Percentiles rank a stretch among this genome's conserved stretches.
Evolutionary conservation across 1,284 basidiomycete genomes (phyloP).

Genomic region (Baeospora myosura): DNA sequence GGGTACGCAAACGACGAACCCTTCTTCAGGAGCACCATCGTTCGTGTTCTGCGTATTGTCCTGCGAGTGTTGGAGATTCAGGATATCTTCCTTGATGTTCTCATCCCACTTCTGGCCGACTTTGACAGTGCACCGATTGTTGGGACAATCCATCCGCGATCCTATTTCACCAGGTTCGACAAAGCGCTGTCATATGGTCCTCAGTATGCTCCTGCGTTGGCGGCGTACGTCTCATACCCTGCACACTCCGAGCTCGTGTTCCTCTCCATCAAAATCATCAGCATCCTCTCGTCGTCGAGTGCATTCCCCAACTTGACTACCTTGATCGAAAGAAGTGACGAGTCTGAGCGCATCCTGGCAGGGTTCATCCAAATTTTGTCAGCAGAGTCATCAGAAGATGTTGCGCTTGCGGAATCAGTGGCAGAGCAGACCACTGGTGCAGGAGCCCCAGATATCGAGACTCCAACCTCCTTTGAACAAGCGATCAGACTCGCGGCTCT

Average conservation of each 20-base stretch:
- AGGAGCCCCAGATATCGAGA: constrained; percentile 51
- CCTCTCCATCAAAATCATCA: constrained; percentile 75
- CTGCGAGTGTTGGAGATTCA: constrained; percentile 81
- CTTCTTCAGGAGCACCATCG: constrained; percentile 69
- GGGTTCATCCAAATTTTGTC: constrained; percentile 72
- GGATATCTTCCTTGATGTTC: constrained; percentile 83
- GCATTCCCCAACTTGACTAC: constrained; percentile 68
- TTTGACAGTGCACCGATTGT: constrained; percentile 48
- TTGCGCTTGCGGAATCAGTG: constrained; percentile 47
- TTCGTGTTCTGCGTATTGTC: constrained; percentile 77
- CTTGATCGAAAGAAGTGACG: constrained; percentile 75
- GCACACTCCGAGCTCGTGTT: constrained; percentile 70
- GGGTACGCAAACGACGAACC: constrained; percentile 62
- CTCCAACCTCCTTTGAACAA: constrained; percentile 47
- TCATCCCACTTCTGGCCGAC: constrained; percentile 74
- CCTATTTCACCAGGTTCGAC: constrained; percentile 70
- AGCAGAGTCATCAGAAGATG: constrained; percentile 54
- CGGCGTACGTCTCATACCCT: constrained; percentile 72
- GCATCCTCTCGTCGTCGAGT: constrained; percentile 54
- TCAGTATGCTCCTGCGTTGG: constrained; percentile 77
- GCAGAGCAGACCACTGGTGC: constrained; percentile 64
- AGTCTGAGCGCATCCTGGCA: constrained; percentile 80
- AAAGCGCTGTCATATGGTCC: constrained; percentile 74
- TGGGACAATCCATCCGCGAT: constrained; percentile 51
- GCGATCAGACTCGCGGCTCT: constrained; percentile 77